Evolutionary conservation across 257 asterid genomes (phyloP), one percentile per base, ranked within the genome.

Genomic region (Solanum appendiculatum): DNA sequence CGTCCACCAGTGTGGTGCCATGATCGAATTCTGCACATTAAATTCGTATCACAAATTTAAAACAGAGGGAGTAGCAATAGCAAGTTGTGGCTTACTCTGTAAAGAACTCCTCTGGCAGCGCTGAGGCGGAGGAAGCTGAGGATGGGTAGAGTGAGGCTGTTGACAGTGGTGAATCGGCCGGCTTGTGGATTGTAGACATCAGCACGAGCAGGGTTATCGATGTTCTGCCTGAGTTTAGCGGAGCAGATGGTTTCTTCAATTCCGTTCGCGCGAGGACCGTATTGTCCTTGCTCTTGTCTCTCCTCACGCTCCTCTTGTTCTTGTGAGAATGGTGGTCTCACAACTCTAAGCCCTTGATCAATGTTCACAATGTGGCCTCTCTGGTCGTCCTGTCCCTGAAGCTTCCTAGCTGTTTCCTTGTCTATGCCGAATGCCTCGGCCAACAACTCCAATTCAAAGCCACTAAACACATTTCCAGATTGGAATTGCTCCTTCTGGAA

Each of bases 231-330:
- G 33, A 88, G 29, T 88, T 89, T 92, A 51, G 93, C 93, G 42
- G 86, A 39, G 92, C 98, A 94, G 2, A 92, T 80, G 29, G 98
- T 94, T 91, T 94, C 98, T 63, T 94, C 98, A 1, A 93, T 34
- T 25, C 95, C 98, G 40, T 94, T 93, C 2, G 20, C 54, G 63
- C 85, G 42, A 80, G 85, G 85, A 80, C 66, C 66, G 23, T 23
- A 46, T 18, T 69, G 84, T 34, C 42, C 54, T 69, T 70, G 75
- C 16, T 27, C 82, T 54, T 40, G 77, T 58, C 64, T 40, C 25
- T 27, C 86, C 18, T 58, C 40, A 21, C 84, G 74, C 74, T 74
- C 73, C 33, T 86, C 73, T 51, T 85, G 83, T 58, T 86, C 90
- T 58, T 84, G 89, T 6, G 88, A 23, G 0, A 93, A 93, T 13